These are phyloP conservation scores for Entomophthora muscae DNA, from an alignment of 371 early-diverging fungal genomes.

Conservation along the genomic window DNA sequence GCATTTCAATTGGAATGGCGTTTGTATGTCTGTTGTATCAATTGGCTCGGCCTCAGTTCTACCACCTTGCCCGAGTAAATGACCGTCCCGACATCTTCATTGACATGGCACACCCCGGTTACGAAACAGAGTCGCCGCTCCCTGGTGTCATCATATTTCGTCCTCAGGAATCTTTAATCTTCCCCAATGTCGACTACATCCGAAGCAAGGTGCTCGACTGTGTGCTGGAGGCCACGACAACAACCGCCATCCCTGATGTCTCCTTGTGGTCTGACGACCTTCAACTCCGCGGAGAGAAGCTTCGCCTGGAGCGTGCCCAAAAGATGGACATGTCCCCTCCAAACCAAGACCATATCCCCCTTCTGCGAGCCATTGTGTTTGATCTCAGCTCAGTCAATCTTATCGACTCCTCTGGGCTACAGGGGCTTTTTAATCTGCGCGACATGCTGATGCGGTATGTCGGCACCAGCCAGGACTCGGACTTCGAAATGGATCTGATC, in stretches of 20 bases:
- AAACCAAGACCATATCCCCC: conserved; percentile 15
- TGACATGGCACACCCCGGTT: conserved; percentile 5
- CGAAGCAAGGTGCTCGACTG: conserved; percentile 14
- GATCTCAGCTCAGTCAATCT: conserved; percentile 60
- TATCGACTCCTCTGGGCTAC: conserved; percentile 16
- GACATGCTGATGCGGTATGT: conserved; percentile 28
- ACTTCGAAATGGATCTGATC: too few relatives aligned
- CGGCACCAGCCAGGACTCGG: conserved; percentile 11
- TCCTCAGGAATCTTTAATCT: conserved; percentile 43
- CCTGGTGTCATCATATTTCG: conserved; percentile 39
- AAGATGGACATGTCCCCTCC: neutral
- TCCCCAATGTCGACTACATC: conserved; percentile 44
- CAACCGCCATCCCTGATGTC: conserved; percentile 7
- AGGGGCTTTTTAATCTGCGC: conserved; percentile 41
- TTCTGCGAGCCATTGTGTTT: conserved; percentile 49
- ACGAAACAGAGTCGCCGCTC: conserved; percentile 16
- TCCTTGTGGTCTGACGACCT: conserved; percentile 15
- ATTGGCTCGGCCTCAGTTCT: conserved; percentile 44
- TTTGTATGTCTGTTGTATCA: conserved; percentile 39
- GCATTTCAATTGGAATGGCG: conserved; percentile 36
- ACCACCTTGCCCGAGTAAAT: conserved; percentile 16
- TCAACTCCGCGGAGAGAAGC: conserved; percentile 8
- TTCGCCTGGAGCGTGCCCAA: neutral
- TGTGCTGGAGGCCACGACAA: conserved; percentile 11
- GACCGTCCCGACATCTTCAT: conserved; percentile 13